Conservation (phyloP, 192 early-diverging fungal genomes). For the Pilobolus umbonatus region DNA sequence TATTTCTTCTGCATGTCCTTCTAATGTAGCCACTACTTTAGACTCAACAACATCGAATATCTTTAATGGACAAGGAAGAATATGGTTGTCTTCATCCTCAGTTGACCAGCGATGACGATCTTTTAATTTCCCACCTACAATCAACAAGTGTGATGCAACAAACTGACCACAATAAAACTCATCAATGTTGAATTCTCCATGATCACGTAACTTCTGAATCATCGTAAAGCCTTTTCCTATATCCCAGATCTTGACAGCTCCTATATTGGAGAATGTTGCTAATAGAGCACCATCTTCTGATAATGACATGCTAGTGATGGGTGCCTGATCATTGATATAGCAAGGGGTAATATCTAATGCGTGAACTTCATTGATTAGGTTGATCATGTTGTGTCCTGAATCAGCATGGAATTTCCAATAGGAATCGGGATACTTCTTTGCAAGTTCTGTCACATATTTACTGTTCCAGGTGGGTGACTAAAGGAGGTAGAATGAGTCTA, state of each 20-base stretch:
- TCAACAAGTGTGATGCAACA: conserved; percentile 34
- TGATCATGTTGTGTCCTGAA: conserved; percentile 49
- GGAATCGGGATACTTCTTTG: conserved; percentile 54
- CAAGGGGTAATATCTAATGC: conserved; percentile 58
- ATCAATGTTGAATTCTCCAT: conserved; percentile 75
- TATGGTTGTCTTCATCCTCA: conserved; percentile 91
- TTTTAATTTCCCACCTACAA: conserved; percentile 90
- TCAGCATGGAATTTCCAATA: conserved; percentile 56
- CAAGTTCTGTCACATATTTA: conserved; percentile 45
- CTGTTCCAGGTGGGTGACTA: conserved; percentile 50
- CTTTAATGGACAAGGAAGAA: conserved; percentile 91
- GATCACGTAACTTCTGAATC: conserved; percentile 70
- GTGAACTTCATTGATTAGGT: conserved; percentile 64
- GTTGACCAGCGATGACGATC: conserved; percentile 84
- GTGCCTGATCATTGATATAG: conserved; percentile 71
- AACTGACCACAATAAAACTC: conserved; percentile 88
- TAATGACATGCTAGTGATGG: conserved; percentile 79
- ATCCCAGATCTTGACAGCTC: conserved; percentile 78
- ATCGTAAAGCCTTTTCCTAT: conserved; percentile 58
- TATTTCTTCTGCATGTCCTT: conserved; percentile 91
- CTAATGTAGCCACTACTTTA: conserved; percentile 65
- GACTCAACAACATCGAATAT: conserved; percentile 78
- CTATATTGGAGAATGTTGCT: conserved; percentile 80
- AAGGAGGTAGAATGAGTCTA: too few relatives aligned
- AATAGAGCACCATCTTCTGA: conserved; percentile 83